phyloP scores from a whole-genome alignment of 176 grass and related monocot genomes.

The Stipa capillata region DNA sequence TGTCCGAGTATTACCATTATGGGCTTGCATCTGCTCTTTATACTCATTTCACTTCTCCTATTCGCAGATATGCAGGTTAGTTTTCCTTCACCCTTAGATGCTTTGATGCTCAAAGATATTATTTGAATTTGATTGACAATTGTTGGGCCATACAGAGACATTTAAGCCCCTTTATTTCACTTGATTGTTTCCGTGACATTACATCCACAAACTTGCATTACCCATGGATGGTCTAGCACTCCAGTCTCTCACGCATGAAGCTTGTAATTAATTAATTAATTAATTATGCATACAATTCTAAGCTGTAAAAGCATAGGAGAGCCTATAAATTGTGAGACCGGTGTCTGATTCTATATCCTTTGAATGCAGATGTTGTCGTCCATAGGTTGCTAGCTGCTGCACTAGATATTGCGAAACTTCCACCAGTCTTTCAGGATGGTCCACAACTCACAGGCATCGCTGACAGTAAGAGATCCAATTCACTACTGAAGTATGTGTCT shows the following conservation, averaged over 20 bases:
- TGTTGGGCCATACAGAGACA: background rate
- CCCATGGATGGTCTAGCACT: background rate
- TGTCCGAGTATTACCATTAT: constrained; percentile 88
- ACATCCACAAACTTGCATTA: background rate
- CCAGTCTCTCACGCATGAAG: background rate
- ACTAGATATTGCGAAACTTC: constrained; percentile 85
- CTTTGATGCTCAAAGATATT: constrained; percentile 7
- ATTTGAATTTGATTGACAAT: background rate
- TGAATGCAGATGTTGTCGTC: constrained; percentile 85
- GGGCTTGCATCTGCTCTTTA: constrained; percentile 88
- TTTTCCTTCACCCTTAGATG: background rate
- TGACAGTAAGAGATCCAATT: constrained; percentile 74
- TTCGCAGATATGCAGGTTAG: constrained; percentile 96
- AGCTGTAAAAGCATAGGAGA: background rate
- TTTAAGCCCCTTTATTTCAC: too few species aligned
- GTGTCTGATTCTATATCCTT: constrained; percentile 17
- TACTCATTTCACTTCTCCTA: constrained; percentile 98
- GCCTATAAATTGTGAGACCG: background rate
- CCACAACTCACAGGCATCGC: constrained; percentile 78
- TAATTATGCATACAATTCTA: background rate
- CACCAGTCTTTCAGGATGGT: constrained; percentile 83
- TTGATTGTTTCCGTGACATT: too few species aligned
- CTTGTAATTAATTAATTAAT: too few species aligned
- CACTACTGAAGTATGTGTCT: background rate
- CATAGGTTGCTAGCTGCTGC: constrained; percentile 96